Base-by-base conservation (phyloP, 768 basidiomycete species). In the Leccinum boreale region DNA sequence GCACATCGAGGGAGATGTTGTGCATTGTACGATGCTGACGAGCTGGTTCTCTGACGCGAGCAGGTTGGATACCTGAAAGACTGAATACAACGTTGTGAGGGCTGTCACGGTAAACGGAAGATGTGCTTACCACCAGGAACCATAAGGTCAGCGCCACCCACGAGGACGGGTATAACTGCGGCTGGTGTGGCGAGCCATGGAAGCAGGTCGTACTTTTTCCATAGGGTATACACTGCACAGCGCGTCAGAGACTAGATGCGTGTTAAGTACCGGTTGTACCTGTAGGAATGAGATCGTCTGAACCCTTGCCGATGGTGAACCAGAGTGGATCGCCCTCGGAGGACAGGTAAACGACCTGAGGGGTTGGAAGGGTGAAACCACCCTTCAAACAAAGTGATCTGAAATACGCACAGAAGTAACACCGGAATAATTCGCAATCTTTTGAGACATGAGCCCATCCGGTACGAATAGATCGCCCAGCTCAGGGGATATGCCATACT, bases 121-220 rank as follows among this genome's bases (percentile, higher is more conserved):
- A 15, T 33, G 23, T 47, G 76, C 85, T 67, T 67, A 88, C 89
- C 89, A 72, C 91, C 92, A 4, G 92, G 90, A 33, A 89, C 85
- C 90, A 94, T 93, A 8, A 94, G 80, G 74, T 94, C 91, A 0
- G 92, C 90, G n/a, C 92, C 92, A 10, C 83, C 83, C 3, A 84
- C 74, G 12, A 94, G 79, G 24, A 86, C 77, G 1, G 86, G 86
- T 36, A 92, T 82, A 28, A 92, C 91, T 11, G 82, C 73, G 2
- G 81, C 69, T 3, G 90, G 88, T 0, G 91, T 92, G 3, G 85
- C 82, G n/a, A 94, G 62, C 58, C 80, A 79, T 0, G 90, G 88
- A 9, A 94, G 76, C 1, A 94, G 73, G 39, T 82, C 78, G 10
- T 81, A 80, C 44, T 81, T 81, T 68, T 88, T 91, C 88, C 90